Base-by-base conservation (phyloP, 768 basidiomycete genomes). In the Amanita exitialis region DNA sequence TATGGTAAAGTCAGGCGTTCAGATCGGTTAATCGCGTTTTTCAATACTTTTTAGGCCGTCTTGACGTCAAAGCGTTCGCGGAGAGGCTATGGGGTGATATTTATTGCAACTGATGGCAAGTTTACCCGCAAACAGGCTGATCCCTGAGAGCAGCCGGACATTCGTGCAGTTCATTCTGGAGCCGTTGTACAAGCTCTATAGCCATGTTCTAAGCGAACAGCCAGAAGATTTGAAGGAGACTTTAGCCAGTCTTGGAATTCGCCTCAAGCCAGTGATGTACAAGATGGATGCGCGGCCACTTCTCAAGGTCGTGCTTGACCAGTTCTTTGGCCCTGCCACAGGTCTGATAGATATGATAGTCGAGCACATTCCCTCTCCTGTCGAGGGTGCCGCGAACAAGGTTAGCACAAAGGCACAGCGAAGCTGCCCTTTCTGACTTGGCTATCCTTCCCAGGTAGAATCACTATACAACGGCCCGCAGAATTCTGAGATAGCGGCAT, bases 211-310 rank as follows among this genome's bases (percentile, higher is more conserved):
- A 37, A 93, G 93, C 61, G 89, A 95, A 66, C 92, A 98, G 58
- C 86, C 89, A 0, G 93, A 90, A n/a, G 75, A 76, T 28, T 77
- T 99, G 32, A 86, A 83, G 63, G 75, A 73, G 52, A 99, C 95
- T 3, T 72, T 99, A 42, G 70, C 69, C 8, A 72, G 76, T 8
- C 75, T 99, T 30, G 81, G 82, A 2, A 98, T 99, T 60, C 73
- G 79, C 36, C 71, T 99, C 57, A 96, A 94, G 68, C 86, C 93
- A 0, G 75, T 92, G 28, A 86, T 90, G 79, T 99, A 86, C 77
- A 98, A 97, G 73, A 97, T 99, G 91, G 96, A 99, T 62, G 93
- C 93, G 4, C 73, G 95, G 50, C 96, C 96, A 3, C 71, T 99
- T 46, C 71, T 99, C 57, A 96, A 97, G 69, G 90, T 86, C 35